Evolutionary conservation across 192 early-diverging fungal genomes (phyloP), one percentile per base, ranked within the genome.

Genomic region (Tieghemiomyces parasiticus): DNA sequence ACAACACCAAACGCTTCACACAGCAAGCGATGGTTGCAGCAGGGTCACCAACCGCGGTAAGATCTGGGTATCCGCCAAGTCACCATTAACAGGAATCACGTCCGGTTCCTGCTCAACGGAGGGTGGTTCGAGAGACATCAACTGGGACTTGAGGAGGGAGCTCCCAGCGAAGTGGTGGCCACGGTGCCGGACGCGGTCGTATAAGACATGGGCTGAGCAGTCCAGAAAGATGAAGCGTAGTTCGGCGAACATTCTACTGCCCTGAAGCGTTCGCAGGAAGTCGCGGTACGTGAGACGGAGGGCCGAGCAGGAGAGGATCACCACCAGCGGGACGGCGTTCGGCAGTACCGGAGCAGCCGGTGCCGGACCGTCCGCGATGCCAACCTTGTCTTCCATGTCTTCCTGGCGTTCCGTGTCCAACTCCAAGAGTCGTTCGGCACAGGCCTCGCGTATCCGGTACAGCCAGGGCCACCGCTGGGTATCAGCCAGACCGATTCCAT

Each of bases 381-480:
- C 33, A 20, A 38, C 6, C 0, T 56, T 45, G 4, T 28, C 29
- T 16, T 42, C 29, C 6, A 45, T 38, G 1, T 45, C 46, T 19
- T 16, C 22, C 32, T 46, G 49, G 19, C 47, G 65, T 3, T 61
- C 54, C 19, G 58, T 46, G 8, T 73, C 53, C 45, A 71, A 59
- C 13, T 52, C 34, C 25, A n/a, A 32, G 3, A 67, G 67, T 32
- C 52, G 59, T 32, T 71, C 32, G 10, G 66, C 49, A 45, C 79
- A 65, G 25, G 52, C 58, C 20, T 63, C 63, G 46, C 79, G 75
- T 46, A 86, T 75, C 0, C 49, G 54, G 33, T 29, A 32, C 33
- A 86, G 70, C 83, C 86, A 88, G 0, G 81, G 78, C 67, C 71
- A 73, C 35, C 86, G 77, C 68, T 88, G 81, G 45, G 78, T 78